phyloP scores from a whole-genome alignment of 2,329 filamentous ascomycete species.

The Aspergillus latus region DNA sequence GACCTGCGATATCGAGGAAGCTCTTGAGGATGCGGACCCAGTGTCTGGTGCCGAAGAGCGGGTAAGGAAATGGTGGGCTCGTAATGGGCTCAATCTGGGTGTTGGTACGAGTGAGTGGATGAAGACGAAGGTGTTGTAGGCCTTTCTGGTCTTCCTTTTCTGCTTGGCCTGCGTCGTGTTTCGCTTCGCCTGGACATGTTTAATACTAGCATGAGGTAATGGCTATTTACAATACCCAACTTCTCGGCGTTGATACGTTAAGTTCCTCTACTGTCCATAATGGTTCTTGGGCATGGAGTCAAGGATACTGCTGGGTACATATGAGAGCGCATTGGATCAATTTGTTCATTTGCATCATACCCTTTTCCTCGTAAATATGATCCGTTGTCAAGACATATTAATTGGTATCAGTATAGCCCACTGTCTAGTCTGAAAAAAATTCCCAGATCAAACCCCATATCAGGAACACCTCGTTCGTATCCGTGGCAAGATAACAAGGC shows the following conservation, averaged over 20 bases:
- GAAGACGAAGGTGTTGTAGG: slow-evolving; percentile 70
- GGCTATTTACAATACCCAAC: slow-evolving; percentile 16
- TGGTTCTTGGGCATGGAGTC: not conserved
- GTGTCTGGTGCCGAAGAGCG: slow-evolving; percentile 68
- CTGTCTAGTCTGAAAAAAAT: not conserved
- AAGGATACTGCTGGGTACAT: not conserved
- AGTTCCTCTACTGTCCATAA: not conserved
- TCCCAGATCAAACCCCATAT: not conserved
- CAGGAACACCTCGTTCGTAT: too few relatives aligned
- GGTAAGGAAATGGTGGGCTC: slow-evolving; percentile 86
- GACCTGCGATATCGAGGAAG: slow-evolving; percentile 93
- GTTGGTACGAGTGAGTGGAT: slow-evolving; percentile 87
- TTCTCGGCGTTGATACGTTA: slow-evolving; percentile 12
- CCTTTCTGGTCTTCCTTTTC: not conserved
- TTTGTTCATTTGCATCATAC: not conserved
- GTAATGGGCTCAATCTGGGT: slow-evolving; percentile 77
- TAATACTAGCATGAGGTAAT: slow-evolving; percentile 5
- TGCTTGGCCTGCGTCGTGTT: not conserved
- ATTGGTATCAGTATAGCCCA: not conserved
- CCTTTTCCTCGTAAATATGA: not conserved
- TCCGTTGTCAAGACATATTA: not conserved
- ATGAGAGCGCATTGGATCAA: not conserved
- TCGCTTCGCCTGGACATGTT: not conserved
- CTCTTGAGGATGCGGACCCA: slow-evolving; percentile 73
- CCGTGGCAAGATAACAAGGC: too few relatives aligned